Evolutionary conservation across 2,329 filamentous ascomycete species (phyloP).

Genomic region (Saccharata proteae): DNA sequence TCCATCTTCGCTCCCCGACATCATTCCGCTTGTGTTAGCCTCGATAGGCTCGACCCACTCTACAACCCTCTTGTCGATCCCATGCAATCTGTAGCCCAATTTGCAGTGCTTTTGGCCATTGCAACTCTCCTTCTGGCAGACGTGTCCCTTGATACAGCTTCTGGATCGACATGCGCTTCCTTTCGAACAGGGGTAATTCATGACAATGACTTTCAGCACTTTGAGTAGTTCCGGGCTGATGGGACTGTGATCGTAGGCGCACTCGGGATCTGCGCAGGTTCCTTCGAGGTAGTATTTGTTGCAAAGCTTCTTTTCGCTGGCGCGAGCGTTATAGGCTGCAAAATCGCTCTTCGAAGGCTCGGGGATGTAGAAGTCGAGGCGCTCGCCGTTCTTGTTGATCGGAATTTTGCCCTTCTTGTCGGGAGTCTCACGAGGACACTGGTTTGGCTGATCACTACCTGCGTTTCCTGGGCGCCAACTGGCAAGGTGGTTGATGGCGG

Average conservation of each 20-base stretch:
- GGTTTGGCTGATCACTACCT: too few species aligned
- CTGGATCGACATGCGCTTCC: conserved; percentile 29
- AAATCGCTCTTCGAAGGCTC: conserved; percentile 26
- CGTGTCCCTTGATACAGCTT: conserved; percentile 36
- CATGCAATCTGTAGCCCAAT: conserved; percentile 17
- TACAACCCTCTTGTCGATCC: conserved; percentile 12
- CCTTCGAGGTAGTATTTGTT: conserved; percentile 36
- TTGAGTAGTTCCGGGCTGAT: conserved; percentile 28
- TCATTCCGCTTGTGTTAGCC: too few species aligned
- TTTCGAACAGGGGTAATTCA: conserved; percentile 29
- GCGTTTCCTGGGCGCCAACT: too few species aligned
- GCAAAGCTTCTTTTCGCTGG: conserved; percentile 32
- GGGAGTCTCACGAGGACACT: conserved; percentile 4
- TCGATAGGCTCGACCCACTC: conserved; percentile 14
- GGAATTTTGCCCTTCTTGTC: conserved; percentile 24
- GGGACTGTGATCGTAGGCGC: conserved; percentile 35
- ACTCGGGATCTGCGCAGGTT: conserved; percentile 22
- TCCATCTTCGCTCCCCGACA: too few species aligned
- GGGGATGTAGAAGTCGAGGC: conserved; percentile 34
- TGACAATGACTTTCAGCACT: conserved; percentile 34
- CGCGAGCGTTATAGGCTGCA: conserved; percentile 27
- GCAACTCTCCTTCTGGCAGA: conserved; percentile 26
- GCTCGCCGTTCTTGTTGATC: conserved; percentile 35
- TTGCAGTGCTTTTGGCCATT: conserved; percentile 13
- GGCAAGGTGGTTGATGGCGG: too few species aligned